Base-by-base conservation (phyloP, 257 asterid species). In the Lycium barbarum region DNA sequence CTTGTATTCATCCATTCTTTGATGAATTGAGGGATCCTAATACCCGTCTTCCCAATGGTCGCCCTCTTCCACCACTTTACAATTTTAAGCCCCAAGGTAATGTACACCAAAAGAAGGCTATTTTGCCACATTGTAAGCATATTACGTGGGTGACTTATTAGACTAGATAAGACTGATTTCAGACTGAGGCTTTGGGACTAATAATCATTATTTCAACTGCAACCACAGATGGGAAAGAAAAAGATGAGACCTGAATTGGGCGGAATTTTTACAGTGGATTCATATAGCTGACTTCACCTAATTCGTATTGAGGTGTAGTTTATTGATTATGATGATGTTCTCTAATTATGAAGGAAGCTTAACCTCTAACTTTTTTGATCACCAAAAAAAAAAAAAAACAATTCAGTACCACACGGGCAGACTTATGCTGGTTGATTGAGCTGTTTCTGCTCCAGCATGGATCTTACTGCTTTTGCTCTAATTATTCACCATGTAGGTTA, bases 11-110 rank as follows among this genome's bases (percentile, higher is more conserved):
- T 90, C 98, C 99, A 45, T 95, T 95, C 91, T 95, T 95, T 59
- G 99, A 95, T 85, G 99, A 95, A 88, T 84, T 95, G 88, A 91
- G 98, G 89, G 97, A 95, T 79, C 96, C 97, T 82, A 92, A 89
- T 84, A 88, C 92, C 83, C 93, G 98, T 47, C 98, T 95, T 86
- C 99, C 98, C 81, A 95, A 93, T 91, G 98, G 98, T 55, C 99
- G 99, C 63, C 99, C 99, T 70, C 99, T 95, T 87, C 99, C 99
- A 73, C 99, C 99, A 58, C 99, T 95, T 82, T 93, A 92, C 82
- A 95, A 94, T 88, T 95, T 92, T 86, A 95, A 95, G 88, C 92
- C 98, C 83, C 98, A 89, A 91, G 99, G 99, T 93, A 89, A 47
- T 62, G 74, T 85, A 35, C 87, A 67, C 55, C 47, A 33, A 57